Percentiles rank a stretch among this genome's conserved stretches.
Evolutionary conservation across 768 basidiomycete species (phyloP).

Genomic region (Cytidiella melzeri): DNA sequence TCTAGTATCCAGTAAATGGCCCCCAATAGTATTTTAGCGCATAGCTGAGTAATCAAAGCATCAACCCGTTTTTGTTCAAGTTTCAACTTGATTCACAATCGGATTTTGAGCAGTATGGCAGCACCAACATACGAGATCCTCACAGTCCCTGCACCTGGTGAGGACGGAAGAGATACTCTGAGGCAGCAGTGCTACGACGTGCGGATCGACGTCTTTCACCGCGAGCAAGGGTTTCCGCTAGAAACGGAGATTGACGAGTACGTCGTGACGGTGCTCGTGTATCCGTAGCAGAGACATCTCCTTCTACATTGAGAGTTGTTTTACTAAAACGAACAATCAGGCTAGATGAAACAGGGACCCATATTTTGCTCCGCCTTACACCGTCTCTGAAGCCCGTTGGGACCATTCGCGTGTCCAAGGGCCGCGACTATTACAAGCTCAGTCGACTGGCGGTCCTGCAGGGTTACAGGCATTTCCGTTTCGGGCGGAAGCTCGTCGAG

Average conservation of each 20-base stretch:
- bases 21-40: too few species aligned
- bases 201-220: conserved; percentile 52
- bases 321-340: conserved; percentile 31
- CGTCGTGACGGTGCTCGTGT: conserved; percentile 21
- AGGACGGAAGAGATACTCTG: conserved; percentile 37
- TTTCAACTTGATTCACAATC: too few species aligned
- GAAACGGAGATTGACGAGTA: conserved; percentile 75
- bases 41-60: too few species aligned
- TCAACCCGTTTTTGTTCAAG: too few species aligned
- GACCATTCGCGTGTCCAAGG: conserved; percentile 52
- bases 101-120: too few species aligned
- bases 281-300: conserved; percentile 3
- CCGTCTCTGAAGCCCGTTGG: conserved; percentile 61
- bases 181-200: conserved; percentile 63
- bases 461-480: conserved; percentile 53
- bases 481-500: conserved; percentile 63
- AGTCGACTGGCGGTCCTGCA: conserved; percentile 63
- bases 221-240: conserved; percentile 66
- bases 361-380: conserved; percentile 65
- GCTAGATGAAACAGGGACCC: conserved; percentile 55
- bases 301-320: conserved; percentile 7
- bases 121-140: conserved; percentile 54
- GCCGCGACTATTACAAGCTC: conserved; percentile 58
- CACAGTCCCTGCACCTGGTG: conserved; percentile 32
- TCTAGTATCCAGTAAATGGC: too few species aligned